Percentiles rank a stretch among this genome's conserved stretches.
These are phyloP conservation scores for Hemerocallis citrina DNA, from an alignment of 106 monocot species.

Conservation along the genomic window DNA sequence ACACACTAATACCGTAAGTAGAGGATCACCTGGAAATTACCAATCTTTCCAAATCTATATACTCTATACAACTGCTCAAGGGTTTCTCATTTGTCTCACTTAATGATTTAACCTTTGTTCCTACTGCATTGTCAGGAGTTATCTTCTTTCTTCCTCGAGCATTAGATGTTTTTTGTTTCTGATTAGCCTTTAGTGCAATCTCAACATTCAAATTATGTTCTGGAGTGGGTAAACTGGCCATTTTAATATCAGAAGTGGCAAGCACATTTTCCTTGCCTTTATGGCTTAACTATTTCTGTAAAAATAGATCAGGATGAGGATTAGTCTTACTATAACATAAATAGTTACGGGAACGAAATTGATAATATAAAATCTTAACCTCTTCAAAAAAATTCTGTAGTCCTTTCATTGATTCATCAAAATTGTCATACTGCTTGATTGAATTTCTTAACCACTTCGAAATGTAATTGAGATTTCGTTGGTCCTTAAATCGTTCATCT, in stretches of 20 bases:
- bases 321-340: neutral
- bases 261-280: conserved; percentile 6
- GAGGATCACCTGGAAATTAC: conserved; percentile 21
- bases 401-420: conserved; percentile 59
- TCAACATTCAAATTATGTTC: conserved; percentile 12
- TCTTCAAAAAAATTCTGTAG: conserved; percentile 56
- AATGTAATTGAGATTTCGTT: conserved; percentile 59
- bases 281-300: conserved; percentile 23
- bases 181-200: conserved; percentile 9
- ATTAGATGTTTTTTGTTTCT: conserved; percentile 21
- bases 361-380: conserved; percentile 33
- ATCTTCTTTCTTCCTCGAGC: conserved; percentile 13
- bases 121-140: neutral
- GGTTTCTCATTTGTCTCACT: conserved; percentile 6
- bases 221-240: conserved; percentile 11
- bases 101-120: neutral
- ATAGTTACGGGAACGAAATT: neutral
- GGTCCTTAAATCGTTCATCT: conserved; percentile 90
- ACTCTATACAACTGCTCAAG: conserved; percentile 1
- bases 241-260: conserved; percentile 11
- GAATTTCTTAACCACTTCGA: conserved; percentile 92
- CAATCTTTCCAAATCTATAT: conserved; percentile 16
- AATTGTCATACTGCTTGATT: conserved; percentile 57
- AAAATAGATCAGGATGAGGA: neutral
- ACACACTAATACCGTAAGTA: neutral